These are phyloP conservation scores for Sclerotinia spermophila DNA, from an alignment of 2,329 filamentous ascomycete genomes.

Conservation along the genomic window DNA sequence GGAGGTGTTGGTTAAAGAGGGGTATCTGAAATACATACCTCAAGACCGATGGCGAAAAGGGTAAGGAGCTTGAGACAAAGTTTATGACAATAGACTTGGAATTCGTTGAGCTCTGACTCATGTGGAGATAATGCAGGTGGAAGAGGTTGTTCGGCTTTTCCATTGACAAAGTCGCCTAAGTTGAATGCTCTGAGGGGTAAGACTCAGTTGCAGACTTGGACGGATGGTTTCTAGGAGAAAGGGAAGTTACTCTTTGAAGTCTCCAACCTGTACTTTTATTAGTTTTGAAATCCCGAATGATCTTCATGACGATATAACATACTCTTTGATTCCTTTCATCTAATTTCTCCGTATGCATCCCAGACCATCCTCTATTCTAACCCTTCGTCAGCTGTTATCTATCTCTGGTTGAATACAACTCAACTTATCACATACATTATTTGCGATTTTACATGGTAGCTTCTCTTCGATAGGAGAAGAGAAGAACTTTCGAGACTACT, in stretches of 20 bases:
- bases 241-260: constrained; percentile 73
- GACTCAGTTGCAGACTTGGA: neutral
- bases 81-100: constrained; percentile 66
- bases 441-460: constrained; percentile 67
- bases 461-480: constrained; percentile 68
- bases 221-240: constrained; percentile 29
- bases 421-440: constrained; percentile 44
- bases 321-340: constrained; percentile 80
- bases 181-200: constrained; percentile 71
- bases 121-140: constrained; percentile 60
- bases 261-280: constrained; percentile 56
- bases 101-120: constrained; percentile 59
- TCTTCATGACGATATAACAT: constrained; percentile 31
- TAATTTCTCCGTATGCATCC: constrained; percentile 82
- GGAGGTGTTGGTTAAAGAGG: neutral
- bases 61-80: constrained; percentile 71
- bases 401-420: constrained; percentile 9
- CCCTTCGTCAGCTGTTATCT: constrained; percentile 18
- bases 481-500: constrained; percentile 71
- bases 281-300: constrained; percentile 8
- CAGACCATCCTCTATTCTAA: constrained; percentile 84
- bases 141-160: constrained; percentile 72
- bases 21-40: constrained; percentile 42
- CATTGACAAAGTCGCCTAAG: constrained; percentile 68
- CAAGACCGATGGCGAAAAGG: constrained; percentile 74